Conservation (phyloP, 192 early-diverging fungal species). For the Entomortierella chlamydospora region DNA sequence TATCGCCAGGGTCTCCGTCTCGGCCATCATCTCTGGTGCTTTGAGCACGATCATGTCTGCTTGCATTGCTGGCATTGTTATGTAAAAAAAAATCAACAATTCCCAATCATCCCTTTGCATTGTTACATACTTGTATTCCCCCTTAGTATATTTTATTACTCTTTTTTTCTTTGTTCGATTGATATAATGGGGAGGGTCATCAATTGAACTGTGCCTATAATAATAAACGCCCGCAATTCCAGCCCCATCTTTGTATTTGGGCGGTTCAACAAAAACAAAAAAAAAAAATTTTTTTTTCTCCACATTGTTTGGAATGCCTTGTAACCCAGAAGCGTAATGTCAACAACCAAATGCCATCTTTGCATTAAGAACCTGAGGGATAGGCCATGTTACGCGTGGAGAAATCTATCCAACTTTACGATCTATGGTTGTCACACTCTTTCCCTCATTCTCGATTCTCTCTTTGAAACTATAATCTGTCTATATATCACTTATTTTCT, state of each 20-base stretch:
- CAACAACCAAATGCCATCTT: too few species aligned
- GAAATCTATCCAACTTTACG: too few species aligned
- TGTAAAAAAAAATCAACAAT: conserved; percentile 49
- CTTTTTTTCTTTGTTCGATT: conserved; percentile 4
- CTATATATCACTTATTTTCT: too few species aligned
- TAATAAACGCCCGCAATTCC: conserved; percentile 31
- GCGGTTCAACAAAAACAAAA: conserved; percentile 3
- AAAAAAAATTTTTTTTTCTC: neutral
- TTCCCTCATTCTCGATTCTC: too few species aligned
- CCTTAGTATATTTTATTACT: neutral
- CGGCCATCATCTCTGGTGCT: conserved; percentile 84
- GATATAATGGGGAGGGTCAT: conserved; percentile 47
- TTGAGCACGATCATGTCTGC: conserved; percentile 85
- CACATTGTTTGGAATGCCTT: too few species aligned
- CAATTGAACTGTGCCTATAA: conserved; percentile 11
- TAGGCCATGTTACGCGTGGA: too few species aligned
- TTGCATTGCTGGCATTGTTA: conserved; percentile 81
- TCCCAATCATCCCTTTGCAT: conserved; percentile 9
- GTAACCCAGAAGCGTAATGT: too few species aligned
- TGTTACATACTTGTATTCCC: neutral
- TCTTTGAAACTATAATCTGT: too few species aligned
- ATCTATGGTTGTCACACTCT: too few species aligned
- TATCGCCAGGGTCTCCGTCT: conserved; percentile 77
- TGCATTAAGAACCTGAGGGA: too few species aligned
- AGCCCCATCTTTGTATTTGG: conserved; percentile 27